phyloP scores from a whole-genome alignment of 192 early-diverging fungal species.

The Dissophora globulifera region DNA sequence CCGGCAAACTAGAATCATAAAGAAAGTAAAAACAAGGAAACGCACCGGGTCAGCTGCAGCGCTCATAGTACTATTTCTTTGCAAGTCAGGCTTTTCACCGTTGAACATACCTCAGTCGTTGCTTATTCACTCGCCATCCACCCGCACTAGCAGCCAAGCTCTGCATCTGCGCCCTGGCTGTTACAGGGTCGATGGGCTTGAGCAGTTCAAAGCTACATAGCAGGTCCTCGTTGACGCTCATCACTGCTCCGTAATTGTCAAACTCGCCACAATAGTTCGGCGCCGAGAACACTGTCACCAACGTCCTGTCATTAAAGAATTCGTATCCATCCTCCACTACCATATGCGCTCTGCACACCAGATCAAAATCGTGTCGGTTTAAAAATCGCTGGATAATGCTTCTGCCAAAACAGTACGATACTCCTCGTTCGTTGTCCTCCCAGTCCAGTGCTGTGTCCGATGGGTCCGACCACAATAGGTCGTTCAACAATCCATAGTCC shows the following conservation, averaged over 20 bases:
- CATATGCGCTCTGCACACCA: conserved; percentile 94
- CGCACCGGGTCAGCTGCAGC: too few relatives aligned
- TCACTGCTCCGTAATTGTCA: conserved; percentile 89
- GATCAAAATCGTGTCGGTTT: conserved; percentile 86
- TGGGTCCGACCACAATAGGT: conserved; percentile 94
- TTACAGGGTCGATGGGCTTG: conserved; percentile 63
- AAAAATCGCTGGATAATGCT: conserved; percentile 86
- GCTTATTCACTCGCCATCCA: conserved; percentile 51
- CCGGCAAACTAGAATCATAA: conserved; percentile 19
- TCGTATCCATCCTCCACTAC: conserved; percentile 98
- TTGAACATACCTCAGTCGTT: conserved; percentile 39
- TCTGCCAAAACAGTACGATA: conserved; percentile 92
- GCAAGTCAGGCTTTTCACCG: too few relatives aligned
- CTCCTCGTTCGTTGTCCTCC: conserved; percentile 96
- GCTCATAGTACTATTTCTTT: too few relatives aligned
- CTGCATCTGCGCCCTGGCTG: conserved; percentile 52
- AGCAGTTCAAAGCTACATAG: conserved; percentile 90
- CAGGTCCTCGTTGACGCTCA: conserved; percentile 90
- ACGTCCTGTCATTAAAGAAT: conserved; percentile 89
- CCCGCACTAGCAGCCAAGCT: conserved; percentile 42
- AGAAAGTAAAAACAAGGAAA: conserved; percentile 2
- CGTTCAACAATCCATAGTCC: conserved; percentile 91
- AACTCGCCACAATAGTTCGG: conserved; percentile 99
- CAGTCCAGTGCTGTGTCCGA: conserved; percentile 80
- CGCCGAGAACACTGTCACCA: conserved; percentile 95